phyloP scores from a whole-genome alignment of 148 eudicot species.

The Rhododendron henanense region DNA sequence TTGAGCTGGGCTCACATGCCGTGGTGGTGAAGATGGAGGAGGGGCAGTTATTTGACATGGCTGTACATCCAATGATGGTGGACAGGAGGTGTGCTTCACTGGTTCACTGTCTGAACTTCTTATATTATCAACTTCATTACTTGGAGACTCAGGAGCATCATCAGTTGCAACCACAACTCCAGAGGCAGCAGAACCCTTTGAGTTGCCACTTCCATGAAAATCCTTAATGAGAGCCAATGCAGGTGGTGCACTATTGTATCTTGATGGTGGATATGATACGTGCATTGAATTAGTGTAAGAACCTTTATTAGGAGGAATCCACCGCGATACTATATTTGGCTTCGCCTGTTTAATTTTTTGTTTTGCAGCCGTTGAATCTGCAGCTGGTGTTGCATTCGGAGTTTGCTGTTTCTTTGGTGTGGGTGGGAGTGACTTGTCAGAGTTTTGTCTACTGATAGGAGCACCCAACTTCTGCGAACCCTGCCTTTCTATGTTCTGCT shows the following conservation, averaged over 20 bases:
- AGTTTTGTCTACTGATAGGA: slow-evolving; percentile 45
- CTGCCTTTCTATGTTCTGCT: slow-evolving; percentile 44
- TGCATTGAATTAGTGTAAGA: slow-evolving; percentile 79
- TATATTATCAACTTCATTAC: slow-evolving; percentile 19
- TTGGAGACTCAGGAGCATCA: slow-evolving; percentile 14
- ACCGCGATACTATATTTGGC: slow-evolving; percentile 63
- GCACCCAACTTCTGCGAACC: slow-evolving; percentile 39
- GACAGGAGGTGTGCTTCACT: slow-evolving; percentile 16
- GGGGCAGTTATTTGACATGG: slow-evolving; percentile 11
- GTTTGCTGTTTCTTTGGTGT: slow-evolving; percentile 46
- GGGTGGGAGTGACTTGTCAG: slow-evolving; percentile 43
- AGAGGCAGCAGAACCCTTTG: slow-evolving; percentile 29
- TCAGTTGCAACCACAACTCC: slow-evolving; percentile 8
- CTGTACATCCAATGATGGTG: slow-evolving; percentile 18
- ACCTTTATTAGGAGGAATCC: slow-evolving; percentile 87
- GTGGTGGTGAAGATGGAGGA: slow-evolving; percentile 10
- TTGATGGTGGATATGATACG: slow-evolving; percentile 66
- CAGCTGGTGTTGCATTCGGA: slow-evolving; percentile 45
- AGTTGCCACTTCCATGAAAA: slow-evolving; percentile 38
- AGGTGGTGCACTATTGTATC: slow-evolving; percentile 66
- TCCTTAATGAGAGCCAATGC: slow-evolving; percentile 47
- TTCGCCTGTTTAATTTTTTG: slow-evolving; percentile 48
- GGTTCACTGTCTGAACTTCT: slow-evolving; percentile 15
- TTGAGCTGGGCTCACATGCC: neutral
- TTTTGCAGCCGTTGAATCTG: slow-evolving; percentile 46